Evolutionary conservation across 331 rosid genomes (phyloP), one percentile per base, ranked within the genome.

Genomic region (Telfairia occidentalis): DNA sequence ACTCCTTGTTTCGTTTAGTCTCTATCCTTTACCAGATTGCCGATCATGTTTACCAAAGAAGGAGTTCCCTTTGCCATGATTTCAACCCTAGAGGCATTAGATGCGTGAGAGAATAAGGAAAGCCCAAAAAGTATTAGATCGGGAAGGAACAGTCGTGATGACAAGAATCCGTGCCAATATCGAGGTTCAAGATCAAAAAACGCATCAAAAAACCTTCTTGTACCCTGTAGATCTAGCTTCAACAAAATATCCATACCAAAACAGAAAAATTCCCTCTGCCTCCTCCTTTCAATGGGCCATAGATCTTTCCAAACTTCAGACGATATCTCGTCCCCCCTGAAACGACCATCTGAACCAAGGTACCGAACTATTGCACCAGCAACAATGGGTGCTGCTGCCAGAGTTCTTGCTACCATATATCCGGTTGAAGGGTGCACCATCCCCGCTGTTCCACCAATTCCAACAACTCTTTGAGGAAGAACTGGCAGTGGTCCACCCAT

Each of bases 341-440:
- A 85, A 18, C 81, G 64, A 76, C 83, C 71, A 58, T 71, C 90
- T 35, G 96, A 90, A 80, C 90, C 87, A 50, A 95, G 91, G 82
- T 46, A 82, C 77, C 57, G 88, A 73, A 95, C 97, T 55, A 95
- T 92, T 43, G 97, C 24, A 75, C 84, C 87, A 3, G 99, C 97
- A 71, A 95, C 90, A 61, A 92, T 85, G 46, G 99, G 96, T 77
- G 99, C 99, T 3, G 96, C 96, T 21, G 96, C 97, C 48, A 95
- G 83, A 72, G 99, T 95, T 84, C 97, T 89, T 2, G 99, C 93
- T n/a, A 95, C 97, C 98, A 94, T 94, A 70, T 94, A 94, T 53
- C 98, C 98, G 0, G 98, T 94, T 21, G 98, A 94, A 66, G 98
- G 98, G 79, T 94, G 98, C 74, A 94, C 98, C 98, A 95, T 95